These are phyloP conservation scores for Colletotrichum tanaceti DNA, from an alignment of 2,329 filamentous ascomycete species.

Conservation along the genomic window DNA sequence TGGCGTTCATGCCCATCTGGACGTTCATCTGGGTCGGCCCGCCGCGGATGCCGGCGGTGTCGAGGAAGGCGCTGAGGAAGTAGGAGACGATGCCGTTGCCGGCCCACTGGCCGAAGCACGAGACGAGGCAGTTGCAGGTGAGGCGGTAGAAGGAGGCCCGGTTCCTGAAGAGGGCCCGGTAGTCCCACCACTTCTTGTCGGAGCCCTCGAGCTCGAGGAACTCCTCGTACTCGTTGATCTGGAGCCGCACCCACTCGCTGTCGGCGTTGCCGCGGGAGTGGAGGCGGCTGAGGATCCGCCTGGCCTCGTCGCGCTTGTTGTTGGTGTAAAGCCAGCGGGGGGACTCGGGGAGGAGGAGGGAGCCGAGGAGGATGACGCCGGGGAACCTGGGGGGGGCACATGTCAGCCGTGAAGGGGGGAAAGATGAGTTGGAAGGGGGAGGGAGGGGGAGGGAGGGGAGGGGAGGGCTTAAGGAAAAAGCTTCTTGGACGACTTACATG, in stretches of 20 bases:
- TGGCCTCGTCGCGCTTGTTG: conserved; percentile 47
- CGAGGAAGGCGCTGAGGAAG: conserved; percentile 62
- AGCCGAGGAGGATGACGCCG: conserved; percentile 48
- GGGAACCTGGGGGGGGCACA: conserved; percentile 47
- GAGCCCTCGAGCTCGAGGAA: conserved; percentile 55
- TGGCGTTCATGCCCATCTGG: conserved; percentile 60
- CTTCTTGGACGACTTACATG: conserved; percentile 10
- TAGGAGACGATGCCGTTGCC: conserved; percentile 59
- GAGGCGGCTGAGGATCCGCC: conserved; percentile 50
- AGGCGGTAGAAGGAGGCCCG: conserved; percentile 56
- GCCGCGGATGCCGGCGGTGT: conserved; percentile 60
- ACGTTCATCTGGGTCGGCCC: conserved; percentile 57
- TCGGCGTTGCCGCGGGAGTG: conserved; percentile 58
- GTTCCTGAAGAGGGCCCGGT: conserved; percentile 56
- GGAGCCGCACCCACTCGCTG: conserved; percentile 49
- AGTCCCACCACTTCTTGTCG: conserved; percentile 63
- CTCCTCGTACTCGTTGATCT: conserved; percentile 57
- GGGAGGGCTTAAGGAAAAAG: no score
- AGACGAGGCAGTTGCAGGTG: conserved; percentile 55
- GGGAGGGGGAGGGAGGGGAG: conserved; percentile 36
- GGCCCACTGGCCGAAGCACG: conserved; percentile 61
- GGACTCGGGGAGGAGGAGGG: conserved; percentile 50
- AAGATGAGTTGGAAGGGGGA: no score
- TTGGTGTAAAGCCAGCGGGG: conserved; percentile 56
- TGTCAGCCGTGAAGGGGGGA: neutral